Percentiles rank a stretch among this genome's conserved stretches.
Conservation (phyloP, 2,329 filamentous ascomycete genomes). For the Alternaria sp. region DNA sequence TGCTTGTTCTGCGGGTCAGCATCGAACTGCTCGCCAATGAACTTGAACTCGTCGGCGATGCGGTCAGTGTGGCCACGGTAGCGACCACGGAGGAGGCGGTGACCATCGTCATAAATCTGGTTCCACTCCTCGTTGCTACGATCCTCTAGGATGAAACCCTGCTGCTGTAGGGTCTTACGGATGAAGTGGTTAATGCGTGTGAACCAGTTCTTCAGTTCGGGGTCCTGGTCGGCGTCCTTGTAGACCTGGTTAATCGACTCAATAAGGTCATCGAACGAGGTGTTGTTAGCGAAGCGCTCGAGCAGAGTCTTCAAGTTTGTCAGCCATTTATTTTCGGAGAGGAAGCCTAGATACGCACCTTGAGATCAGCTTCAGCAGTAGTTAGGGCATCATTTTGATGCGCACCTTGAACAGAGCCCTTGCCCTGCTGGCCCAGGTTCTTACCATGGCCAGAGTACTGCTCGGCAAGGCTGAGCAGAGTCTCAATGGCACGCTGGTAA, state of each 20-base stretch:
- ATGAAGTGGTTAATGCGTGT: slow-evolving; percentile 78
- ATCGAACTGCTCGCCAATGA: slow-evolving; percentile 88
- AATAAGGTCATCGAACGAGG: slow-evolving; percentile 86
- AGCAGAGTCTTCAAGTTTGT: slow-evolving; percentile 75
- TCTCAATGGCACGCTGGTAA: slow-evolving; percentile 91
- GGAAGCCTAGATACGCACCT: slow-evolving; percentile 63
- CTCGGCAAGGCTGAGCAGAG: slow-evolving; percentile 83
- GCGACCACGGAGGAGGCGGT: slow-evolving; percentile 85
- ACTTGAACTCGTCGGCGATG: slow-evolving; percentile 89
- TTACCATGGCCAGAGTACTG: slow-evolving; percentile 81
- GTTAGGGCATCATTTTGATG: slow-evolving; percentile 70
- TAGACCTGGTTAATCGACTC: slow-evolving; percentile 87
- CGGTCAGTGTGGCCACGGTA: slow-evolving; percentile 88
- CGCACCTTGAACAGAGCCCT: slow-evolving; percentile 76
- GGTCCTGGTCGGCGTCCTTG: slow-evolving; percentile 83
- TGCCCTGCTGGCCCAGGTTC: slow-evolving; percentile 69
- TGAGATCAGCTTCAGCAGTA: slow-evolving; percentile 80
- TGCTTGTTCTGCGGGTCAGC: slow-evolving; percentile 85
- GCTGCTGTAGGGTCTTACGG: slow-evolving; percentile 83
- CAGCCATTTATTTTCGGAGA: slow-evolving; percentile 56
- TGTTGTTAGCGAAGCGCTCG: slow-evolving; percentile 95
- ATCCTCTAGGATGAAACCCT: slow-evolving; percentile 90
- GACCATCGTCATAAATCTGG: slow-evolving; percentile 82
- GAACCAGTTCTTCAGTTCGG: slow-evolving; percentile 91
- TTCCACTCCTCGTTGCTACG: slow-evolving; percentile 83